phyloP scores from a whole-genome alignment of 129 eudicot species.

The Daucus carota region DH1_v3.0 NC_030386.2:11940001-11940500 shows the following conservation, averaged over 20 bases:
- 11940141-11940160: not conserved
- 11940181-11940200: not conserved
- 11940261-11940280: constrained; percentile 1
- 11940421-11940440: constrained; percentile 12
- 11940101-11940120: not conserved
- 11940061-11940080: not conserved
- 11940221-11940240: constrained; percentile 1
- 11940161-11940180: not conserved
- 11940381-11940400: no score
- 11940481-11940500: constrained; percentile 17
- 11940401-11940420: not conserved
- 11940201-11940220: not conserved
- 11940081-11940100: not conserved
- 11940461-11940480: not conserved
- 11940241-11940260: not conserved
- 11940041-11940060: not conserved
- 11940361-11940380: no score
- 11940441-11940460: not conserved
- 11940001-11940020: not conserved
- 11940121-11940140: not conserved
- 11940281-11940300: not conserved
- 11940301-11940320: not conserved
- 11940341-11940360: constrained; percentile 1
- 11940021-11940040: not conserved
- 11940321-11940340: not conserved